phyloP scores from a whole-genome alignment of 1,284 basidiomycete genomes.

The Hypsizygus ulmarius region DNA sequence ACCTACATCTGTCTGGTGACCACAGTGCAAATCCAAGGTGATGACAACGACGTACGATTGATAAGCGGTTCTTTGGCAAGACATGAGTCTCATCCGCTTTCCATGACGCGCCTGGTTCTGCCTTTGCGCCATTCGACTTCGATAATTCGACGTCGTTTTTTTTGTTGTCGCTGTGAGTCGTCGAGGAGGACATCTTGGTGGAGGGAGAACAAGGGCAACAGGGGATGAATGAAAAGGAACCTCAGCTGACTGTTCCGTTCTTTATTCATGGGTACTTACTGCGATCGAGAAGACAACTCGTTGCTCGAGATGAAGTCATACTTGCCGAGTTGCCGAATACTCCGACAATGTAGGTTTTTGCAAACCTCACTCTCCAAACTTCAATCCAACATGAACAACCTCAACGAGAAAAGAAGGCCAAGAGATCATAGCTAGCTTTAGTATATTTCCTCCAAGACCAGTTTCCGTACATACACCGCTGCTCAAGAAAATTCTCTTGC shows the following conservation, averaged over 20 bases:
- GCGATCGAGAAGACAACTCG: conserved; percentile 6
- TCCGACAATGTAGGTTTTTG: no score
- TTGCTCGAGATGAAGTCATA: conserved; percentile 12
- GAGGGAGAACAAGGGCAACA: neutral
- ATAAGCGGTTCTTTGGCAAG: conserved; percentile 52
- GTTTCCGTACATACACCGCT: no score
- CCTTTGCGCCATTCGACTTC: conserved; percentile 17
- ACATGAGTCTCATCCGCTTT: conserved; percentile 49
- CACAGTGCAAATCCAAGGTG: neutral
- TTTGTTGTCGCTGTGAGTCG: conserved; percentile 9
- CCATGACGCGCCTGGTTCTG: conserved; percentile 50
- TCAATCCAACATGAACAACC: no score
- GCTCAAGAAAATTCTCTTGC: no score
- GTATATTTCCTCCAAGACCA: no score
- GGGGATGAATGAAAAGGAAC: conserved; percentile 9
- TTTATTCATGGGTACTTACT: conserved; percentile 13
- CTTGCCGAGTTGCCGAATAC: conserved; percentile 15
- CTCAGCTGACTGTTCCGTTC: conserved; percentile 7
- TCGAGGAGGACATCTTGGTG: conserved; percentile 16
- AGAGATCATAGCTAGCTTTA: no score
- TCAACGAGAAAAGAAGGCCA: no score
- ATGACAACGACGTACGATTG: conserved; percentile 35
- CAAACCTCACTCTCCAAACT: no score
- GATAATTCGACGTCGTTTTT: conserved; percentile 6
- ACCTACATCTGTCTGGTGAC: conserved; percentile 34